Evolutionary conservation across 768 basidiomycete species (phyloP).

Genomic region (Lentinula edodes): DNA sequence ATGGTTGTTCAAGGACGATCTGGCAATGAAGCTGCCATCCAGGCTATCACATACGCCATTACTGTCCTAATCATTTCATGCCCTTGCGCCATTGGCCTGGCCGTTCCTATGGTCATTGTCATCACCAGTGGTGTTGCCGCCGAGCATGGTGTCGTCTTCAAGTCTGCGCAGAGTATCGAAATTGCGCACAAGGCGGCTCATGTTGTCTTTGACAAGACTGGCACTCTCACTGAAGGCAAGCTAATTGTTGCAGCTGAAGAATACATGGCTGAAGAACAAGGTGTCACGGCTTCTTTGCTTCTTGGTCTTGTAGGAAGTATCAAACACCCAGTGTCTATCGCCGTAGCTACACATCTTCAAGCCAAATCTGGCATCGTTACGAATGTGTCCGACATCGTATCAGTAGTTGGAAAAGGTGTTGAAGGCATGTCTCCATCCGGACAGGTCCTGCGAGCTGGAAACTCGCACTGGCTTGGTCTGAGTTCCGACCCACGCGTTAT

Average conservation of each 20-base stretch:
- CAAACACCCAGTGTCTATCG: slow-evolving; percentile 28
- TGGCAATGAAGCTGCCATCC: slow-evolving; percentile 20
- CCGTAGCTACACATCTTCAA: too few relatives aligned
- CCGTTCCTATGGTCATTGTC: slow-evolving; percentile 23
- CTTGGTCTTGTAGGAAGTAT: slow-evolving; percentile 25
- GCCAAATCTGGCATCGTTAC: too few relatives aligned
- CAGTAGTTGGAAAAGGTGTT: too few relatives aligned
- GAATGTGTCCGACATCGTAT: too few relatives aligned
- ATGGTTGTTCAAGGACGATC: slow-evolving; percentile 20
- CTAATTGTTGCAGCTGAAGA: slow-evolving; percentile 31
- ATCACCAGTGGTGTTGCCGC: slow-evolving; percentile 13
- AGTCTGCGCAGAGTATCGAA: slow-evolving; percentile 37
- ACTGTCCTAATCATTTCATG: slow-evolving; percentile 48
- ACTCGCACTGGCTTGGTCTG: too few relatives aligned
- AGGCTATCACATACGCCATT: slow-evolving; percentile 45
- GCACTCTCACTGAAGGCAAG: slow-evolving; percentile 44
- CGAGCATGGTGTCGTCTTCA: slow-evolving; percentile 24
- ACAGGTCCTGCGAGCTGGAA: too few relatives aligned
- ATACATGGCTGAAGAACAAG: slow-evolving; percentile 12
- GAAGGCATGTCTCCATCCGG: too few relatives aligned
- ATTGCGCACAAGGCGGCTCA: slow-evolving; percentile 33
- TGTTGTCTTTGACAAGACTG: slow-evolving; percentile 58
- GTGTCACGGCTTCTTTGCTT: slow-evolving; percentile 18
- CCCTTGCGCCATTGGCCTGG: slow-evolving; percentile 41
- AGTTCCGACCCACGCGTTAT: too few relatives aligned